Conservation (phyloP, 2,329 filamentous ascomycete genomes). For the Cryphonectria japonica region DNA sequence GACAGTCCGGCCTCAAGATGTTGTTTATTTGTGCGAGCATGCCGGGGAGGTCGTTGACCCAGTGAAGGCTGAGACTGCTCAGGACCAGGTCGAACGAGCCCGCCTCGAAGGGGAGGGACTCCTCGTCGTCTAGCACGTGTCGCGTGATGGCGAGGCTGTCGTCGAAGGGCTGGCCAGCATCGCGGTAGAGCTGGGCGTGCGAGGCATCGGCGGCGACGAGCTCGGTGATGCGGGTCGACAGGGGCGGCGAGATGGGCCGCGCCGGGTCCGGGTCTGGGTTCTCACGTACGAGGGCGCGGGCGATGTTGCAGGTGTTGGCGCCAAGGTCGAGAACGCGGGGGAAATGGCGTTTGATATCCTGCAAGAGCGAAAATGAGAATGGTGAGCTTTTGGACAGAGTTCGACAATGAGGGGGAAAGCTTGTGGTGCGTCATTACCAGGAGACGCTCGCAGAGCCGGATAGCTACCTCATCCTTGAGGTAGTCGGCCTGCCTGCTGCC, state of each 20-base stretch:
- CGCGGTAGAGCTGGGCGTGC: conserved; percentile 75
- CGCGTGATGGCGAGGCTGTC: conserved; percentile 69
- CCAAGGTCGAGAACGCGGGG: conserved; percentile 86
- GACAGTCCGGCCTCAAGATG: conserved; percentile 84
- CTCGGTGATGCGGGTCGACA: conserved; percentile 72
- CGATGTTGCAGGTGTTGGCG: conserved; percentile 94
- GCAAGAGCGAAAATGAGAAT: not conserved
- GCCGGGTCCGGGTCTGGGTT: conserved; percentile 65
- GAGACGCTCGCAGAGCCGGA: conserved; percentile 80
- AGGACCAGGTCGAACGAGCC: conserved; percentile 87
- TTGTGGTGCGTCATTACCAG: conserved; percentile 57
- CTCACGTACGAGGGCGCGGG: conserved; percentile 73
- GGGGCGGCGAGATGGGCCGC: conserved; percentile 64
- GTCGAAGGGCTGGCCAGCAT: conserved; percentile 76
- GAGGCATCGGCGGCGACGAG: conserved; percentile 86
- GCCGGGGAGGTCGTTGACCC: conserved; percentile 95
- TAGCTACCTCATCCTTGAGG: conserved; percentile 88
- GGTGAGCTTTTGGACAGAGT: not conserved
- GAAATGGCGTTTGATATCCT: conserved; percentile 93
- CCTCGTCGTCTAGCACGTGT: conserved; percentile 73
- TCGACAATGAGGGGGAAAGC: not conserved
- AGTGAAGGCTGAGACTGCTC: conserved; percentile 88
- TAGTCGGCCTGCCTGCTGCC: conserved; percentile 85
- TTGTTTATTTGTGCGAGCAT: conserved; percentile 83
- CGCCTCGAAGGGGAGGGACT: conserved; percentile 74